phyloP scores from a whole-genome alignment of 768 basidiomycete genomes.

The Hortiboletus flavorubellus region DNA sequence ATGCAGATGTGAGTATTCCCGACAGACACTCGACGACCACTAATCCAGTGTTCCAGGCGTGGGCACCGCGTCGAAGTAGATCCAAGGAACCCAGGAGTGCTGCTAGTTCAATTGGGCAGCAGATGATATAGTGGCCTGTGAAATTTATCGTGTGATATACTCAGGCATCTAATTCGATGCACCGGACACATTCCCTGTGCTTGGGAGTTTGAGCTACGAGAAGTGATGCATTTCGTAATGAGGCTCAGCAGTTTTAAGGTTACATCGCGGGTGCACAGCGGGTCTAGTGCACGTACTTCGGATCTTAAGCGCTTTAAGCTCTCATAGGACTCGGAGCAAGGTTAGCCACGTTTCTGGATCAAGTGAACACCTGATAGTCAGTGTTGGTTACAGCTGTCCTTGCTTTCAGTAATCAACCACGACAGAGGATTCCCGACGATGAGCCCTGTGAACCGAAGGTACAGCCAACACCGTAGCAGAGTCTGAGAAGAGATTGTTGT shows the following conservation, averaged over 20 bases:
- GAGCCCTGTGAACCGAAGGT: not conserved
- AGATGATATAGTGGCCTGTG: not conserved
- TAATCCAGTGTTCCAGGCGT: slow-evolving; percentile 45
- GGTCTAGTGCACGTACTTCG: not conserved
- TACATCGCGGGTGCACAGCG: not conserved
- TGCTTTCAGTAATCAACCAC: not conserved
- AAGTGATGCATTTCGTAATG: not conserved
- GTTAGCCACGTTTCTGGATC: not conserved
- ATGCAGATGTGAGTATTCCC: slow-evolving; percentile 59
- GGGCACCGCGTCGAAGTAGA: slow-evolving; percentile 71
- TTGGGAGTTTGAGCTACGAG: not conserved
- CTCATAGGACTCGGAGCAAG: not conserved
- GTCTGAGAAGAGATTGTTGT: not conserved
- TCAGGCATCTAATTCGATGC: not conserved
- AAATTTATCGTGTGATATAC: not conserved
- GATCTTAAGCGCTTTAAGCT: not conserved
- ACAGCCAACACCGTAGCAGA: not conserved
- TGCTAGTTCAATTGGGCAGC: slow-evolving; percentile 54
- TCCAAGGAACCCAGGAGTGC: slow-evolving; percentile 76
- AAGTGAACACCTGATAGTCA: not conserved
- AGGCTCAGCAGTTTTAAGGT: not conserved
- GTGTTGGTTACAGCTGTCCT: not conserved
- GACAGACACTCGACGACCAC: not conserved
- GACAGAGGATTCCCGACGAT: not conserved
- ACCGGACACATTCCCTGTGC: not conserved